Evolutionary conservation across 768 basidiomycete species (phyloP).

Genomic region (Calvatia gigantea): DNA sequence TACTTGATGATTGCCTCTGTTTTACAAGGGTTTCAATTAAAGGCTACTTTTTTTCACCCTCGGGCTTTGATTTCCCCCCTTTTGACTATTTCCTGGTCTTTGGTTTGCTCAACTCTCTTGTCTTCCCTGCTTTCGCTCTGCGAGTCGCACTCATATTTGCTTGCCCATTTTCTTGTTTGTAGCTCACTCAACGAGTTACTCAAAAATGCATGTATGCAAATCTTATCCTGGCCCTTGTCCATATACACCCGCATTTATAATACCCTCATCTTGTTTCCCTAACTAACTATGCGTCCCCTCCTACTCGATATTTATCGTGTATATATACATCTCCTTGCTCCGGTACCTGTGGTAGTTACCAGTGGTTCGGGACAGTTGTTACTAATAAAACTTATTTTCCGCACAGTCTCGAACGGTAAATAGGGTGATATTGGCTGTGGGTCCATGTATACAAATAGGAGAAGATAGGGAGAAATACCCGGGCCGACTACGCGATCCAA

Average conservation of each 20-base stretch:
- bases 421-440: neutral
- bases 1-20: constrained; percentile 12
- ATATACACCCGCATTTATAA: constrained; percentile 9
- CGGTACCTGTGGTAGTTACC: constrained; percentile 7
- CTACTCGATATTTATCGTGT: neutral
- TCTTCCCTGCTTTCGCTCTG: neutral
- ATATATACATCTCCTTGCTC: constrained; percentile 2
- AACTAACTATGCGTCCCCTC: neutral
- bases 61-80: neutral
- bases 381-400: constrained; percentile 14
- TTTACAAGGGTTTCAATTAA: constrained; percentile 11
- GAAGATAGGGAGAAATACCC: constrained; percentile 16
- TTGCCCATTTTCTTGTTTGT: neutral
- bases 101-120: neutral
- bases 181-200: constrained; percentile 1
- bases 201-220: constrained; percentile 10
- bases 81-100: neutral
- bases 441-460: neutral
- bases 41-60: too few species aligned
- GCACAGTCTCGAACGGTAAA: neutral
- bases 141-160: too few species aligned
- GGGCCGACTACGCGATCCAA: constrained; percentile 79
- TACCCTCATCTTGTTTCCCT: constrained; percentile 1
- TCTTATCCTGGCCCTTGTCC: constrained; percentile 4
- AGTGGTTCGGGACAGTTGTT: constrained; percentile 12